Base-by-base conservation (phyloP, 768 basidiomycete species). In the Tulasnella sp. region DNA sequence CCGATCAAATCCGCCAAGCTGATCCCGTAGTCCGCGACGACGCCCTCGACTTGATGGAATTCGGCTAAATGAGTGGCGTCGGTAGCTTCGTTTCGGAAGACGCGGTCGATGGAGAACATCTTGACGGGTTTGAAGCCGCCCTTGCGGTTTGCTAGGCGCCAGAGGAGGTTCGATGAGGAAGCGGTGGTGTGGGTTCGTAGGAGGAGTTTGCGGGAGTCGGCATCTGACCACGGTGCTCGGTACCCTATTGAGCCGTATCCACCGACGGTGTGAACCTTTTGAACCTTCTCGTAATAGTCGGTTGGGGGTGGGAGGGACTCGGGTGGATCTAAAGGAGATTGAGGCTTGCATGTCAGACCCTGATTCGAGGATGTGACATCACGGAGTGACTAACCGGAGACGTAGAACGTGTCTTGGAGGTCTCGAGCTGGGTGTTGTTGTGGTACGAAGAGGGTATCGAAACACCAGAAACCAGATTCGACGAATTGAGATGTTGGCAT, bases 41-140 rank as follows among this genome's bases (percentile, higher is more conserved):
- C 98, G 75, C 98, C 98, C 85, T 99, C 98, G 27, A 99, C 97
- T 86, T 99, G 98, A 85, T 99, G 97, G 88, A 99, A 99, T 86
- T 99, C 98, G 5, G 98, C 98, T 81, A 99, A 84, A 88, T 99
- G 98, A 24, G 98, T 99, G 71, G 96, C 96, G 85, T 99, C 98
- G 89, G 95, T 94, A 0, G 98, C 95, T 86, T 99, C 98, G 83
- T 99, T 99, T 84, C 98, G 89, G 92, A 99, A 99, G 31, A 99
- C 98, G 71, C 98, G 89, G 85, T 99, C 98, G 82, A 99, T 98
- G 82, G 94, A 96, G 90, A 98, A 99, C 81, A 98, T 84, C 83
- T 98, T 98, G 52, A 94, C 94, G 8, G 96, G 94, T 80, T 92
- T 88, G 89, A 98, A 98, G 0, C 94, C 95, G 74, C 94, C 93